Conservation (phyloP, 192 early-diverging fungal species). For the Tieghemiomyces parasiticus region DNA sequence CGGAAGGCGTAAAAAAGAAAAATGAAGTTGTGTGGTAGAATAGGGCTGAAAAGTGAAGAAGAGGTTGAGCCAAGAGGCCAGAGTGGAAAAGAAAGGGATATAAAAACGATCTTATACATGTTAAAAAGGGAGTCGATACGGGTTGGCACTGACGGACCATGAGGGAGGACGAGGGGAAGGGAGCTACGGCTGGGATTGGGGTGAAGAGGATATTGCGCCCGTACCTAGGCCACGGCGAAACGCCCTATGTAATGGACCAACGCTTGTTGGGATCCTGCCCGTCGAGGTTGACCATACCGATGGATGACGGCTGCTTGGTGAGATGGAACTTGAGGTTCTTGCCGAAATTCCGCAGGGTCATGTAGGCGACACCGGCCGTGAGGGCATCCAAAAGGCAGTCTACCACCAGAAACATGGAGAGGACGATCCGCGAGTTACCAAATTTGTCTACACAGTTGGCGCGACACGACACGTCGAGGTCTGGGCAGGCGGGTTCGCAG, state of each 20-base stretch:
- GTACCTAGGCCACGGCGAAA: too few species aligned
- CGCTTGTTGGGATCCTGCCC: slow-evolving; percentile 11
- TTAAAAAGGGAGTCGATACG: too few species aligned
- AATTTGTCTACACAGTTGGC: background rate
- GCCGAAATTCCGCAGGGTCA: slow-evolving; percentile 1
- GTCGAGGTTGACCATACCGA: slow-evolving; percentile 10
- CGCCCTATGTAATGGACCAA: slow-evolving; percentile 1
- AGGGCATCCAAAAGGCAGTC: background rate
- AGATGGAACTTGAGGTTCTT: background rate
- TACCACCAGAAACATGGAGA: background rate
- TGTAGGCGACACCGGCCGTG: slow-evolving; percentile 1
- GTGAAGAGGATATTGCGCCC: too few species aligned
- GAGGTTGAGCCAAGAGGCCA: too few species aligned
- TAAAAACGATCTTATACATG: too few species aligned
- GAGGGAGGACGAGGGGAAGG: too few species aligned
- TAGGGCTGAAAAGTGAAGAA: too few species aligned
- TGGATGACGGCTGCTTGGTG: slow-evolving; percentile 8
- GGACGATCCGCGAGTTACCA: background rate
- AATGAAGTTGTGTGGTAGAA: too few species aligned
- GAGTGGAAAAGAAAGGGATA: too few species aligned
- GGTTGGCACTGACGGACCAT: too few species aligned
- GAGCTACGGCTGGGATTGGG: too few species aligned
- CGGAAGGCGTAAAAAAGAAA: too few species aligned
- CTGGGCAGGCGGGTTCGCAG: background rate
- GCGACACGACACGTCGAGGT: background rate